phyloP scores from a whole-genome alignment of 2,329 filamentous ascomycete species.

The Trichoderma atroviride region DNA sequence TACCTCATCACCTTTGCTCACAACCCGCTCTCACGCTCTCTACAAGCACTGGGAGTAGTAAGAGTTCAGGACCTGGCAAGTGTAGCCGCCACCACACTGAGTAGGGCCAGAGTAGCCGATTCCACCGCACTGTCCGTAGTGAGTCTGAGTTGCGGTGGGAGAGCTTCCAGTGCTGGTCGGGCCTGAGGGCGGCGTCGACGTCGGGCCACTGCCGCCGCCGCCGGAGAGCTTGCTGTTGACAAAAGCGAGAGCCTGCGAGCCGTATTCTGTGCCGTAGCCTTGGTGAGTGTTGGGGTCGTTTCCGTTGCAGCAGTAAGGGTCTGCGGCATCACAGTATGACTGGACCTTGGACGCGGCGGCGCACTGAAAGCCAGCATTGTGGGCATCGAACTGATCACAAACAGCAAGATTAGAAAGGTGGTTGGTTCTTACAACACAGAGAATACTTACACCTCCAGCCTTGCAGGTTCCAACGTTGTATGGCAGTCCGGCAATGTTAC shows the following conservation, averaged over 20 bases:
- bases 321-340: slow-evolving; percentile 65
- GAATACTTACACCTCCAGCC: slow-evolving; percentile 54
- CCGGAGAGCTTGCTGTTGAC: slow-evolving; percentile 49
- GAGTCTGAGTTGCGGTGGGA: slow-evolving; percentile 25
- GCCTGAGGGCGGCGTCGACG: background rate
- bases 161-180: background rate
- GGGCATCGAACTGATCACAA: slow-evolving; percentile 58
- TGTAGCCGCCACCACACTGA: slow-evolving; percentile 40
- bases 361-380: slow-evolving; percentile 60
- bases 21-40: background rate
- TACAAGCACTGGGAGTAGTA: slow-evolving; percentile 49
- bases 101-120: slow-evolving; percentile 42
- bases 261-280: slow-evolving; percentile 66
- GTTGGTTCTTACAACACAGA: background rate
- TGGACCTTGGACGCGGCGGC: slow-evolving; percentile 56
- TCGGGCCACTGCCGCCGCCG: background rate
- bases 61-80: slow-evolving; percentile 44
- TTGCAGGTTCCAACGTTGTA: slow-evolving; percentile 54
- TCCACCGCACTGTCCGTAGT: slow-evolving; percentile 46
- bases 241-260: slow-evolving; percentile 60
- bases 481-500: slow-evolving; percentile 55
- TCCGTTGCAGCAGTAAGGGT: slow-evolving; percentile 69
- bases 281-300: slow-evolving; percentile 62
- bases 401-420: background rate
- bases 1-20: background rate